Conservation (phyloP, 108 stramenopile genomes). For the Nitzschia sp. region DNA sequence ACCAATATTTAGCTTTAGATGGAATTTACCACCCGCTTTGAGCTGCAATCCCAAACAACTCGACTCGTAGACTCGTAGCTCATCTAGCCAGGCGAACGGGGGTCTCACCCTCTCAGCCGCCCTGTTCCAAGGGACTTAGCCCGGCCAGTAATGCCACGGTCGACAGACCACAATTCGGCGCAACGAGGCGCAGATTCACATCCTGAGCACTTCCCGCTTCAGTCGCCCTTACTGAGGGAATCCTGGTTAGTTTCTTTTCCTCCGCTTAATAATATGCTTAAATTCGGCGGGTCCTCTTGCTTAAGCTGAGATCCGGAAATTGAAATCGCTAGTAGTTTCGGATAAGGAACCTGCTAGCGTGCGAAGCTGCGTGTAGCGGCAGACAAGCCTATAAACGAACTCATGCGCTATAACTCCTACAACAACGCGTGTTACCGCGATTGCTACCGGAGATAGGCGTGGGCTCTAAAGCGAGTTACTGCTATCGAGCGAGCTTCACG, state of each 20-base stretch:
- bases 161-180: slow-evolving; percentile 89
- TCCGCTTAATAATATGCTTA: slow-evolving; percentile 98
- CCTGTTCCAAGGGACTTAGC: slow-evolving; percentile 90
- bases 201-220: slow-evolving; percentile 92
- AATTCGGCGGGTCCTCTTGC: slow-evolving; percentile 95
- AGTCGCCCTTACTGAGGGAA: slow-evolving; percentile 95
- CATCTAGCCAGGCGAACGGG: slow-evolving; percentile 82
- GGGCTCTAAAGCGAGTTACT: not conserved
- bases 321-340: slow-evolving; percentile 8
- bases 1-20: slow-evolving; percentile 95
- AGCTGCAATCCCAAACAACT: slow-evolving; percentile 96
- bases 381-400: no score
- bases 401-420: not conserved
- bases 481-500: not conserved
- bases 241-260: slow-evolving; percentile 96
- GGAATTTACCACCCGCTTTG: slow-evolving; percentile 95
- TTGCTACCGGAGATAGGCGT: slow-evolving; percentile 22
- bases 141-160: slow-evolving; percentile 59
- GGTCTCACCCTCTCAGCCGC: slow-evolving; percentile 92
- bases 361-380: no score
- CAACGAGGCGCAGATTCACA: slow-evolving; percentile 75
- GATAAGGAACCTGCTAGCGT: not conserved
- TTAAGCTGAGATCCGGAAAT: slow-evolving; percentile 70
- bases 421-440: not conserved
- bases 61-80: slow-evolving; percentile 85